phyloP scores from a whole-genome alignment of 2,329 filamentous ascomycete species.

The Alternaria rosae region DNA sequence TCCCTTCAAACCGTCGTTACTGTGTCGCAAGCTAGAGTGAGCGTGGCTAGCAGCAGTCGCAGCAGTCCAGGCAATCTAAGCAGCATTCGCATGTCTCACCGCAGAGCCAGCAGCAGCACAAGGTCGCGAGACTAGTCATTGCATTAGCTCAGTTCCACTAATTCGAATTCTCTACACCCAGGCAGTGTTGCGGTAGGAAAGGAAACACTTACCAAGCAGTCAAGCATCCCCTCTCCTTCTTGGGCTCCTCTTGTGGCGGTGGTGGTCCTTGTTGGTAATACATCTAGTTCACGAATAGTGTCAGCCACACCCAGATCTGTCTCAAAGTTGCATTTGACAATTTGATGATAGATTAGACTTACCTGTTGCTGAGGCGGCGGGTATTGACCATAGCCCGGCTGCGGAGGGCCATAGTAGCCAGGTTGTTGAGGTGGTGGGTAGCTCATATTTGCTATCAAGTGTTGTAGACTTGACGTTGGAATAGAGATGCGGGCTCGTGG shows the following conservation, averaged over 20 bases:
- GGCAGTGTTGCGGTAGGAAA: not conserved
- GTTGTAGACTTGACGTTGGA: constrained; percentile 17
- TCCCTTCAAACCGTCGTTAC: not conserved
- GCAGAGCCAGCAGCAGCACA: constrained; percentile 49
- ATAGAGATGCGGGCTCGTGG: constrained; percentile 17
- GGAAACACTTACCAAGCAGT: constrained; percentile 37
- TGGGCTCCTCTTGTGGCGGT: constrained; percentile 30
- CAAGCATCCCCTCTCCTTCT: constrained; percentile 46
- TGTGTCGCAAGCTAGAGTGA: not conserved
- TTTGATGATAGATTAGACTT: not conserved
- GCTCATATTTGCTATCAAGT: constrained; percentile 14
- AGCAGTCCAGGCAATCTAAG: constrained; percentile 42
- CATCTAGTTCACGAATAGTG: constrained; percentile 29
- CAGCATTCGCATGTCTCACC: constrained; percentile 49
- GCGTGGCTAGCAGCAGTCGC: constrained; percentile 26
- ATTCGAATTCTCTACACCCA: not conserved
- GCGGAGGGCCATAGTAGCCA: constrained; percentile 37
- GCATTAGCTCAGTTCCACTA: not conserved
- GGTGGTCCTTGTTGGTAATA: constrained; percentile 41
- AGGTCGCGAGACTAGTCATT: constrained; percentile 39
- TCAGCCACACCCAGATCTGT: not conserved
- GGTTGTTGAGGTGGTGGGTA: constrained; percentile 27
- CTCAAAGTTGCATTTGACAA: not conserved
- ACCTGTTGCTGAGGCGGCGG: constrained; percentile 43
- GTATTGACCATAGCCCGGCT: constrained; percentile 31